These are phyloP conservation scores for Hymenoscyphus linearis DNA, from an alignment of 2,329 filamentous ascomycete genomes.

Conservation along the genomic window DNA sequence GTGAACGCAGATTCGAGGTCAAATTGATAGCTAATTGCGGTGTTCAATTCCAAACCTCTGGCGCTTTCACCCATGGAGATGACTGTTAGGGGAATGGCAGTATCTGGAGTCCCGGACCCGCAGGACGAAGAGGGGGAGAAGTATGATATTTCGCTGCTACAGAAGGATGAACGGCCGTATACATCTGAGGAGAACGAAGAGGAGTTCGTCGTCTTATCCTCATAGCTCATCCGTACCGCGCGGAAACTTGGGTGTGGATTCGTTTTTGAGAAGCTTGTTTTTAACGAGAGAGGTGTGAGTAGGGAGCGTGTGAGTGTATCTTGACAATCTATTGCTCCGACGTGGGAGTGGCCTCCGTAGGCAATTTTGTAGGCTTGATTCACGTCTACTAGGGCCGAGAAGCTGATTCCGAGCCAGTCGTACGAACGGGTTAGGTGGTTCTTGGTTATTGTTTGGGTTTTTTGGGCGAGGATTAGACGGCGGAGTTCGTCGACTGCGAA, in stretches of 20 bases:
- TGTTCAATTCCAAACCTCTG: conserved; percentile 19
- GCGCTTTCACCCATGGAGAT: conserved; percentile 12
- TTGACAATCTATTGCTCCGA: conserved; percentile 41
- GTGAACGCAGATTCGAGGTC: conserved; percentile 8
- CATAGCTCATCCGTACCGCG: neutral
- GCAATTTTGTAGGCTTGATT: conserved; percentile 51
- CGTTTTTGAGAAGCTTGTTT: conserved; percentile 5
- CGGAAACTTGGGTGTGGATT: neutral
- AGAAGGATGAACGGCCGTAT: neutral
- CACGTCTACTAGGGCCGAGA: conserved; percentile 47
- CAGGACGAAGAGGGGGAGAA: conserved; percentile 1
- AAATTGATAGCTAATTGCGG: conserved; percentile 8
- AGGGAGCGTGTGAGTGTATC: conserved; percentile 18
- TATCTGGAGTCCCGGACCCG: neutral
- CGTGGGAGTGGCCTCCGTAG: conserved; percentile 45
- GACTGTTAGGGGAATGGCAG: neutral
- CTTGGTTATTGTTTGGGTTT: conserved; percentile 44
- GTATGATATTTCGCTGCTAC: conserved; percentile 2
- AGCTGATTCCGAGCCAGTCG: conserved; percentile 49
- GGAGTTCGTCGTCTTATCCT: neutral
- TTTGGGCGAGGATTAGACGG: conserved; percentile 50
- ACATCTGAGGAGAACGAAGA: neutral
- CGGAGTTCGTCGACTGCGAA: conserved; percentile 59
- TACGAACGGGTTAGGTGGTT: conserved; percentile 50
- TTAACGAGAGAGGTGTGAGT: conserved; percentile 8